Conservation (phyloP, 2,329 filamentous ascomycete genomes). For the Hymenoscyphus repandus region DNA sequence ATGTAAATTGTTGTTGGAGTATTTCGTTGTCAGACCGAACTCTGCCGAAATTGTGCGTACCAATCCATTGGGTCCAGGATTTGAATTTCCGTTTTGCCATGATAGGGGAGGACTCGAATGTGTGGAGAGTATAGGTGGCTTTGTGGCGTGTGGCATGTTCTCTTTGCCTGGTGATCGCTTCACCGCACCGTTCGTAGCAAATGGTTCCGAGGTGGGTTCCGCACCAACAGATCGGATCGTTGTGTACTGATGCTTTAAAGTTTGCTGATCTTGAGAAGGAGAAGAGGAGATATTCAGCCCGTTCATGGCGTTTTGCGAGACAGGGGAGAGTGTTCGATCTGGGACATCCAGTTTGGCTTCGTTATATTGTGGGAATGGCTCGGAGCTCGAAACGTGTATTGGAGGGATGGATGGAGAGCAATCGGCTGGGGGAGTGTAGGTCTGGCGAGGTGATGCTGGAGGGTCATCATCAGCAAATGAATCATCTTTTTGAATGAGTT, state of each 20-base stretch:
- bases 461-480: no score
- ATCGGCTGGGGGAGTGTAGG: no score
- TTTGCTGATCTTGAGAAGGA: conserved; percentile 7
- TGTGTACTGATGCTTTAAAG: conserved; percentile 16
- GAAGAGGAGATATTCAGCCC: conserved; percentile 12
- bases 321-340: conserved; percentile 23
- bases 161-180: conserved; percentile 16
- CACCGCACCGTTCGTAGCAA: conserved; percentile 8
- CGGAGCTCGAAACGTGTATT: no score
- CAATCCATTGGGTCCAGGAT: conserved; percentile 15
- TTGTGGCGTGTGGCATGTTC: conserved; percentile 20
- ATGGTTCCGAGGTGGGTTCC: conserved; percentile 16
- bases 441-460: no score
- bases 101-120: conserved; percentile 19
- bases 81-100: conserved; percentile 19
- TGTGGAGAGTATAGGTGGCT: conserved; percentile 13
- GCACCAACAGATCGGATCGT: conserved; percentile 28
- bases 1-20: conserved; percentile 17
- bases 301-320: conserved; percentile 28
- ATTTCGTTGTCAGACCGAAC: conserved; percentile 25
- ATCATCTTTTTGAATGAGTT: no score
- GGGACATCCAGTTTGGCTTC: conserved; percentile 16
- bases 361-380: neutral
- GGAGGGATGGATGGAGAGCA: no score
- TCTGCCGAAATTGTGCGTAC: conserved; percentile 28